Evolutionary conservation across 2,329 filamentous ascomycete species (phyloP), one percentile per base, ranked within the genome.

Genomic region (Madurella mycetomatis): DNA sequence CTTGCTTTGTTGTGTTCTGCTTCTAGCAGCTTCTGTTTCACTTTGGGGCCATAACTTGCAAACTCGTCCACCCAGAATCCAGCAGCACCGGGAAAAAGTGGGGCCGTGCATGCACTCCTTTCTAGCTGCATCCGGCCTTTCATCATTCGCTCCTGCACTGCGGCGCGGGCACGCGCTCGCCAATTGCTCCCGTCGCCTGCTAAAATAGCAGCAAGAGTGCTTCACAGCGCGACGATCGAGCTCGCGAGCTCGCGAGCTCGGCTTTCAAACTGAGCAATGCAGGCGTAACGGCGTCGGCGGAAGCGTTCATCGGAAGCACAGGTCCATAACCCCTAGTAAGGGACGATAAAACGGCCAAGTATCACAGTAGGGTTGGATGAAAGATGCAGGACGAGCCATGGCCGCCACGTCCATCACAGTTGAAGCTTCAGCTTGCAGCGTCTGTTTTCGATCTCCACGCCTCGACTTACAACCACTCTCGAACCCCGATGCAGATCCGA

Each of bases 1-100:
- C 39, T 47, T 49, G 47, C 47, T 41, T 19, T 43, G 49, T 49
- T 45, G 41, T 51, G 44, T 43, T 51, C 30, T 45, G 58, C 49
- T 68, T 69, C 67, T 63, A 69, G 67, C 66, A 62, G 60, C 62
- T 70, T 72, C 69, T 54, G 70, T 72, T 72, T 73, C 70, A 71
- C 64, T 62, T 25, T 25, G 25, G 7, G 7, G 25, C 25, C 25
- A 25, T 25, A 25, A 25, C 25, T 7, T 25, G 25, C 65, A 45
- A 56, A 34, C 48, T 41, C 40, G 41, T 48, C 11, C 19, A 11
- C 11, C 42, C 41, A 19, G 25, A 25, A 7, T 40, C 46, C 40
- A 34, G 39, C 48, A 47, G 39, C 30, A 39, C 43, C 42, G 45
- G 42, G 55, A 42, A 70, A 70, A 71, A 68, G 67, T 56, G 55